Base-by-base conservation (phyloP, 352 stramenopile genomes). In the Achlya hypogyna region DNA sequence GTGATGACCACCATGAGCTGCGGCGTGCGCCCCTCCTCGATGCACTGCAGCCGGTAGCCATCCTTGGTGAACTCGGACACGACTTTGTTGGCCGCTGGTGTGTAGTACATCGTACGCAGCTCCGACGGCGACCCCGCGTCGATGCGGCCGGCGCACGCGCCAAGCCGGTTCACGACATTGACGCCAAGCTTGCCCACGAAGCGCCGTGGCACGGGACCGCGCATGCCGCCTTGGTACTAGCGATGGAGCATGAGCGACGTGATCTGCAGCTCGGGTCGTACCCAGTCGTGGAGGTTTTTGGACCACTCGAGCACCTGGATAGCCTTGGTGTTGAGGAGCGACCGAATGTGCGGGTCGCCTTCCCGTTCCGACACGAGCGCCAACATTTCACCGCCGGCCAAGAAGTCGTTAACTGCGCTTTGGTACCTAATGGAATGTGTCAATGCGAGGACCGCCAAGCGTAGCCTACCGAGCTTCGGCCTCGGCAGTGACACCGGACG, bases 231-330 rank as follows among this genome's bases (percentile, higher is more conserved):
- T 45, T 60, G 38, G 27, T 58, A 27, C 60, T 67, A 58, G n/a
- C 23, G 28, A 65, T n/a, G 45, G 2, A 16, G 29, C 5, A 27
- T 20, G 25, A 22, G 16, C 49, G 77, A 76, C 42, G 31, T 56
- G 25, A 56, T 16, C 10, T 16, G 10, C 14, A 69, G 75, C 5
- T 69, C n/a, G n/a, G n/a, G 73, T 47, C 72, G 43, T 53, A 71
- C 64, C 76, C 76, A 80, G 53, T 74, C 38, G 51, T 83, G 71
- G 4, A 83, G 71, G 38, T 78, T 71, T 35, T 82, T 74, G 4
- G 76, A 74, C 4, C 76, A 73, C 58, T 76, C 76, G 62, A 80
- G 76, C 51, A 80, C 72, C 63, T 78, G 74, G 29, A 63, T 74
- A 14, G 76, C 76, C 58, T 82, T 82, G 34, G 79, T 69, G 47